Conservation (phyloP, 164 flowering plant species). For the Cinnamomum chago region DNA sequence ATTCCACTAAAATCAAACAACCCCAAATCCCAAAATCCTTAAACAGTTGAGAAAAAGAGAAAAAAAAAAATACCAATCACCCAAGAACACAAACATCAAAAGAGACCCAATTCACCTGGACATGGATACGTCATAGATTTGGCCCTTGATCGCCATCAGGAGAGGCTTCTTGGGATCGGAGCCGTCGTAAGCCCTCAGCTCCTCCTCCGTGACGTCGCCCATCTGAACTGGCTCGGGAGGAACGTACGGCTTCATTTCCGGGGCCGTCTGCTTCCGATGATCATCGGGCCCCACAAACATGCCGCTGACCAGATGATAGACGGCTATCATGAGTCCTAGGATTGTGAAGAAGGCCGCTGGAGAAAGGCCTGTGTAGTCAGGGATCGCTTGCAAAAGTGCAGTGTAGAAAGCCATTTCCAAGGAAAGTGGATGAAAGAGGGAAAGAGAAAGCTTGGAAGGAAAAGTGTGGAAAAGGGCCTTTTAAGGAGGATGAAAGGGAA, state of each 20-base stretch:
- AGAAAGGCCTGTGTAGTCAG: conserved; percentile 55
- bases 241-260: background rate
- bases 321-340: conserved; percentile 42
- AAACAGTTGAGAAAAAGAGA: background rate
- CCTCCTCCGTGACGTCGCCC: conserved; percentile 20
- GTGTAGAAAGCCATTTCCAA: conserved; percentile 32
- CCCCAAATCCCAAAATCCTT: background rate
- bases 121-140: conserved; percentile 62
- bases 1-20: background rate
- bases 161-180: conserved; percentile 33
- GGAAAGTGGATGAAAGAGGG: background rate
- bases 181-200: conserved; percentile 20
- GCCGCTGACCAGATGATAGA: conserved; percentile 43
- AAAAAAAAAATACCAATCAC: background rate
- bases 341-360: conserved; percentile 70
- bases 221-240: conserved; percentile 16
- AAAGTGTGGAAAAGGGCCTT: too few species aligned
- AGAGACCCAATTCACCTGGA: conserved; percentile 37
- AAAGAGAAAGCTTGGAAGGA: background rate
- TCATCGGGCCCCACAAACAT: conserved; percentile 54
- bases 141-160: conserved; percentile 60
- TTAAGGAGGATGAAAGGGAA: too few species aligned
- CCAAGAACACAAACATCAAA: background rate
- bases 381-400: conserved; percentile 34
- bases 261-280: background rate